Percentiles rank a stretch among this genome's conserved stretches.
Conservation (phyloP, 768 basidiomycete genomes). For the Sporobolomyces roseus region DNA sequence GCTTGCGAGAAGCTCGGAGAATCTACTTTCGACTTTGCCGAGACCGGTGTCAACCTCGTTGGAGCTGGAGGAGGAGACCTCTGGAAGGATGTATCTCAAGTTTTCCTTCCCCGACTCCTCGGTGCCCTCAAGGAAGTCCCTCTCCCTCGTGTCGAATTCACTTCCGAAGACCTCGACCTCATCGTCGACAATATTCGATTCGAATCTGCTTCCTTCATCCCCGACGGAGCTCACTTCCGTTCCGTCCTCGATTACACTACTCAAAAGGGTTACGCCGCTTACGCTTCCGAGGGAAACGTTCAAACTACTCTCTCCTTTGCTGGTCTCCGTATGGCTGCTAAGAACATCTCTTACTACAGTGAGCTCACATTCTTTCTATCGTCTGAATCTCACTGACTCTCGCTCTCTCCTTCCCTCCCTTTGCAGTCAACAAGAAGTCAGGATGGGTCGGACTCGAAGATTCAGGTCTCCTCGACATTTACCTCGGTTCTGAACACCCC, state of each 20-base stretch:
- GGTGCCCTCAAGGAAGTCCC: constrained; percentile 51
- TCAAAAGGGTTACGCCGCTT: constrained; percentile 50
- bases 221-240: constrained; percentile 50
- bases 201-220: constrained; percentile 51
- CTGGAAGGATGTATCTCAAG: constrained; percentile 50
- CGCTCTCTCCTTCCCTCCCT: background rate
- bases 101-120: constrained; percentile 50
- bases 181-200: constrained; percentile 50
- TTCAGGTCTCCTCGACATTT: constrained; percentile 49
- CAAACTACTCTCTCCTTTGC: constrained; percentile 49
- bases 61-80: constrained; percentile 48
- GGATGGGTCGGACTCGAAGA: constrained; percentile 50
- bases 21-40: constrained; percentile 47
- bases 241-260: constrained; percentile 50
- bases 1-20: constrained; percentile 49
- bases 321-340: constrained; percentile 50
- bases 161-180: constrained; percentile 49
- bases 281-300: constrained; percentile 50
- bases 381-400: background rate
- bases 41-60: constrained; percentile 48
- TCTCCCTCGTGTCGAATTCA: constrained; percentile 51
- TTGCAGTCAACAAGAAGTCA: constrained; percentile 47
- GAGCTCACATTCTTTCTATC: background rate
- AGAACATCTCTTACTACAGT: constrained; percentile 51
- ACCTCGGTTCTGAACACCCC: constrained; percentile 46